These are phyloP conservation scores for Gilbertella persicaria DNA, from an alignment of 371 early-diverging fungal genomes.

Conservation along the genomic window DNA sequence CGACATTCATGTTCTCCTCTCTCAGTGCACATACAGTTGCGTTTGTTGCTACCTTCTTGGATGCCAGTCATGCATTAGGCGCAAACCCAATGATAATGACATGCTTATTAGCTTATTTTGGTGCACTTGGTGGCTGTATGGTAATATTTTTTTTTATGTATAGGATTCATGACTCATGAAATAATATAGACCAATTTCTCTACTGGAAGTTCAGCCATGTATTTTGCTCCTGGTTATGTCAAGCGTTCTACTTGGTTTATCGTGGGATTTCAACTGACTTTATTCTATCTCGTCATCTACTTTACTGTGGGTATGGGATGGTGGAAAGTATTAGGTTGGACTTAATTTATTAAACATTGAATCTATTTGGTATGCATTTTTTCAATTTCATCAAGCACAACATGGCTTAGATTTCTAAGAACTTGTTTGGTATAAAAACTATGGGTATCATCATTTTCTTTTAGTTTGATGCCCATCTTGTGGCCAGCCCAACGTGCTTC, in stretches of 20 bases:
- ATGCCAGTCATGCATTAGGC: constrained; percentile 66
- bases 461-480: constrained; percentile 42
- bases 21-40: constrained; percentile 71
- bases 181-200: constrained; percentile 57
- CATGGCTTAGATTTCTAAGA: constrained; percentile 25
- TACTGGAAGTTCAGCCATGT: constrained; percentile 62
- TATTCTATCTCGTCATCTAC: constrained; percentile 49
- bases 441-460: constrained; percentile 28
- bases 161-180: not conserved
- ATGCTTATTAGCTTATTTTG: constrained; percentile 66
- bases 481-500: constrained; percentile 46
- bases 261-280: constrained; percentile 48
- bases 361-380: constrained; percentile 1
- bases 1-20: constrained; percentile 75
- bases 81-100: constrained; percentile 60
- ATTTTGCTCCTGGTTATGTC: constrained; percentile 58
- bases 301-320: constrained; percentile 64
- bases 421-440: constrained; percentile 13
- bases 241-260: constrained; percentile 56
- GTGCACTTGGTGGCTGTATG: constrained; percentile 67
- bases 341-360: not conserved
- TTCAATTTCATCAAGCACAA: constrained; percentile 30
- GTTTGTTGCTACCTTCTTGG: constrained; percentile 73
- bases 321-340: constrained; percentile 71
- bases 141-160: constrained; percentile 26